Evolutionary conservation across 2,329 filamentous ascomycete genomes (phyloP), one percentile per base, ranked within the genome.

Genomic region (Botrytis byssoidea): DNA sequence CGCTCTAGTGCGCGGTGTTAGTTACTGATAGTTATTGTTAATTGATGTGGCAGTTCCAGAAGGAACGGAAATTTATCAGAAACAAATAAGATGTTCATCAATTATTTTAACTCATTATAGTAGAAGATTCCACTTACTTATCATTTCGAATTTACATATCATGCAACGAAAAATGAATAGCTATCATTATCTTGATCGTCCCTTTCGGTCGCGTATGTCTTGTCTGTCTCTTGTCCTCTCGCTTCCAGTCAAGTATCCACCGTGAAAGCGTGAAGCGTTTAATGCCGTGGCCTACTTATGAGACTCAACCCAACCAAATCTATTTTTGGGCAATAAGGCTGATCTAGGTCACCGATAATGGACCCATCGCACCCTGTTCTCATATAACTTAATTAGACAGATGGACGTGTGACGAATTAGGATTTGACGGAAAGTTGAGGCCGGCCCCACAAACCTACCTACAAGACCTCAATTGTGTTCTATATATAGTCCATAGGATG

Each of bases 21-120:
- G 0, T n/a, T 63, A 9, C n/a, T n/a, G 12, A 18, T 2, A 18
- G 1, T 63, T 8, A 18, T n/a, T 16, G 3, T 42, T 1, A 4
- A n/a, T 40, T 14, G 59, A 40, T 61, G 1, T n/a, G 22, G 25
- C 40, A 42, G 7, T 63, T n/a, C n/a, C 12, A 63, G 22, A 4
- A 18, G 14, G 35, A 6, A 16, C 18, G 22, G 12, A 40, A 29
- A n/a, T 9, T n/a, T 16, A 40, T 3, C 7, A 8, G n/a, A 4
- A 42, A 9, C 1, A n/a, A 20, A 14, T 5, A 63, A 7, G 3
- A 2, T 9, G 22, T 18, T 63, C 5, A 14, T 6, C 7, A n/a
- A 8, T 5, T n/a, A 14, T 37, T 40, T 9, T 0, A 18, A 63
- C 3, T 61, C 35, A 22, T n/a, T 35, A 14, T 61, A 16, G n/a